A percentile compares a stretch with the other conserved stretches of the same genome.
phyloP scores from a whole-genome alignment of 139 green algal genomes.

The Chlorella sp. region DNA sequence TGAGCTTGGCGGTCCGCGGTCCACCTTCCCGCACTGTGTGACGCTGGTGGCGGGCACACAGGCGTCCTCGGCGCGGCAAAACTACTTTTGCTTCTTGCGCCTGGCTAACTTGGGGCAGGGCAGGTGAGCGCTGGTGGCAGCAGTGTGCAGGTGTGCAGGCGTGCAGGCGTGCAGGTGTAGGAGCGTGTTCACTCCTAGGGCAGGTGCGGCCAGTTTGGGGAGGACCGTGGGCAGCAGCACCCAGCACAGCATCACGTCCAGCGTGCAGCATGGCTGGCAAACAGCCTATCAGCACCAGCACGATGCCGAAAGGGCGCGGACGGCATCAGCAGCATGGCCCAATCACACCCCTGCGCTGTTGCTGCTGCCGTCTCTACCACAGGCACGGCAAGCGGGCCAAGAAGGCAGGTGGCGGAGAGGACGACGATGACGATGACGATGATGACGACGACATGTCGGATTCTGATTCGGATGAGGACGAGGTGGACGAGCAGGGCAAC shows the following conservation, averaged over 20 bases:
- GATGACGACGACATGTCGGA: slow-evolving; percentile 9
- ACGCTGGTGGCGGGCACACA: slow-evolving; percentile 67
- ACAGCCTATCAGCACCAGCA: no score
- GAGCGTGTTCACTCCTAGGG: no score
- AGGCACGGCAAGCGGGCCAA: slow-evolving; percentile 53
- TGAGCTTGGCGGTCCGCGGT: slow-evolving; percentile 62
- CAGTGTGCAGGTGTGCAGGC: no score
- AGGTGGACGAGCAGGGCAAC: slow-evolving; percentile 34
- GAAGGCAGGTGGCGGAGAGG: not conserved
- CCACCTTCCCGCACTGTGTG: slow-evolving; percentile 85
- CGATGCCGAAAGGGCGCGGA: no score
- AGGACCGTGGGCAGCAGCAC: no score
- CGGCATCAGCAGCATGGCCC: no score
- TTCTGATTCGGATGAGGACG: slow-evolving; percentile 13
- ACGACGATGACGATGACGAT: slow-evolving; percentile 12
- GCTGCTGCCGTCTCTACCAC: no score
- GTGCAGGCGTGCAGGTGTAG: no score
- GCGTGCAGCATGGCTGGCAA: no score
- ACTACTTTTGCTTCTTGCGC: slow-evolving; percentile 70
- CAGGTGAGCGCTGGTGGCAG: slow-evolving; percentile 10
- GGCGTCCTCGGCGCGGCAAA: slow-evolving; percentile 57
- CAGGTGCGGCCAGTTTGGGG: no score
- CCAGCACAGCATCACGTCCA: no score
- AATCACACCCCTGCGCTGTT: no score
- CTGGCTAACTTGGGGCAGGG: slow-evolving; percentile 61